A percentile compares a stretch with the other conserved stretches of the same genome.
phyloP scores from a whole-genome alignment of 2,329 filamentous ascomycete genomes.

The Penicillium sp. region DNA sequence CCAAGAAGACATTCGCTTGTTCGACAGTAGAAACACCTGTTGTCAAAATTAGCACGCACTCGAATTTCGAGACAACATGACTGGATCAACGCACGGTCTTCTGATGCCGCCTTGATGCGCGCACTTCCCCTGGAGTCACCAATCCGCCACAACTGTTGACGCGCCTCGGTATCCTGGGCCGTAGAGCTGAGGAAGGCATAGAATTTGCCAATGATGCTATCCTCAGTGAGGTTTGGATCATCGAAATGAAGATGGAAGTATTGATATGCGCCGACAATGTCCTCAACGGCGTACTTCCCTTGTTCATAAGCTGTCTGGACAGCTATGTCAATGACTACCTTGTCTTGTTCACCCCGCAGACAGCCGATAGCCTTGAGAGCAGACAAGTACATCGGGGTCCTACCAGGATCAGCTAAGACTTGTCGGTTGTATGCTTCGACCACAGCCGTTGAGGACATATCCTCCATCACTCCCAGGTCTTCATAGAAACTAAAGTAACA shows the following conservation, averaged over 20 bases:
- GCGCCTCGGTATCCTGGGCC: conserved; percentile 56
- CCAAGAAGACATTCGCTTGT: conserved; percentile 64
- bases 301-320: conserved; percentile 59
- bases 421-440: conserved; percentile 64
- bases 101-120: conserved; percentile 58
- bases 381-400: conserved; percentile 63
- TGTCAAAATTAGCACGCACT: conserved; percentile 5
- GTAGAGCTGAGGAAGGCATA: conserved; percentile 59
- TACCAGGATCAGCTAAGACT: conserved; percentile 54
- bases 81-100: conserved; percentile 47
- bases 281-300: conserved; percentile 57
- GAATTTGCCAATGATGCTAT: conserved; percentile 63
- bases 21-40: conserved; percentile 59
- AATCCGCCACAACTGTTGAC: conserved; percentile 59
- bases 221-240: conserved; percentile 52
- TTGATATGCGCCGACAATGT: conserved; percentile 59
- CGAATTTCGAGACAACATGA: background rate
- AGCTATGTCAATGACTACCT: conserved; percentile 58
- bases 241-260: conserved; percentile 57
- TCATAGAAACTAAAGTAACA: conserved; percentile 53
- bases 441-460: conserved; percentile 63
- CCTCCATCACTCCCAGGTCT: conserved; percentile 60
- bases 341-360: conserved; percentile 49
- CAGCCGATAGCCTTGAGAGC: conserved; percentile 62
- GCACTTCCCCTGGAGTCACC: conserved; percentile 59